Conservation (phyloP, 1,284 basidiomycete genomes). For the Athelia sp. region DNA sequence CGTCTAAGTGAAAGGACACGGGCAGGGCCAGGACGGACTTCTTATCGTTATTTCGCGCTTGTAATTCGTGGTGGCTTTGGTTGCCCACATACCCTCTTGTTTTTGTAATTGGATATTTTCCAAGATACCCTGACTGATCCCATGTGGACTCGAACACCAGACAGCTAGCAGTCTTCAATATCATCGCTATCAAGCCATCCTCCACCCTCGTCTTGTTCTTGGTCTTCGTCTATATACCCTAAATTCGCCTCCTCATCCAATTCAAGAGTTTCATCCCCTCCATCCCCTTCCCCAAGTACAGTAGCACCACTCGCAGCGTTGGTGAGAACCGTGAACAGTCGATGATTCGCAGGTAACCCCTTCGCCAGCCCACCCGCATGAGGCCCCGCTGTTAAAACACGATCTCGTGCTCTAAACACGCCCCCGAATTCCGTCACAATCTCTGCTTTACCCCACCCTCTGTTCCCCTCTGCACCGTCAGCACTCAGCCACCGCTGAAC, state of each 20-base stretch:
- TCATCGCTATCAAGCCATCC: conserved; percentile 67
- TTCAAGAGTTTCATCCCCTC: conserved; percentile 19
- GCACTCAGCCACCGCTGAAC: conserved; percentile 51
- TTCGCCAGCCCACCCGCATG: too few relatives aligned
- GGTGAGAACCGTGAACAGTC: conserved; percentile 38
- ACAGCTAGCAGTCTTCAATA: conserved; percentile 51
- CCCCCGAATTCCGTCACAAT: conserved; percentile 59
- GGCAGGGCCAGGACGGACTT: too few relatives aligned
- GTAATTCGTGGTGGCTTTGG: too few relatives aligned
- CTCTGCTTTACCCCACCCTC: conserved; percentile 47
- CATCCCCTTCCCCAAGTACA: conserved; percentile 35
- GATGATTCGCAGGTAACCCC: conserved; percentile 38
- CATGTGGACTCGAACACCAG: conserved; percentile 16
- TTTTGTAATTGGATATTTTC: too few relatives aligned
- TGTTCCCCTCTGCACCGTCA: conserved; percentile 23
- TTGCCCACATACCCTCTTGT: too few relatives aligned
- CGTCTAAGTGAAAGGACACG: too few relatives aligned
- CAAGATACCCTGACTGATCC: too few relatives aligned
- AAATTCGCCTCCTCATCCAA: conserved; percentile 18
- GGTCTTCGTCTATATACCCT: conserved; percentile 19
- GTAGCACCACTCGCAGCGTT: conserved; percentile 13
- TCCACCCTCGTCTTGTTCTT: conserved; percentile 26
- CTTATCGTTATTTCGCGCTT: too few relatives aligned
- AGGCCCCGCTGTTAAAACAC: not conserved
- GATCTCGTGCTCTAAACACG: conserved; percentile 44